Evolutionary conservation across 2,329 filamentous ascomycete species (phyloP).

Genomic region (Macrophomina pseudophaseolina): DNA sequence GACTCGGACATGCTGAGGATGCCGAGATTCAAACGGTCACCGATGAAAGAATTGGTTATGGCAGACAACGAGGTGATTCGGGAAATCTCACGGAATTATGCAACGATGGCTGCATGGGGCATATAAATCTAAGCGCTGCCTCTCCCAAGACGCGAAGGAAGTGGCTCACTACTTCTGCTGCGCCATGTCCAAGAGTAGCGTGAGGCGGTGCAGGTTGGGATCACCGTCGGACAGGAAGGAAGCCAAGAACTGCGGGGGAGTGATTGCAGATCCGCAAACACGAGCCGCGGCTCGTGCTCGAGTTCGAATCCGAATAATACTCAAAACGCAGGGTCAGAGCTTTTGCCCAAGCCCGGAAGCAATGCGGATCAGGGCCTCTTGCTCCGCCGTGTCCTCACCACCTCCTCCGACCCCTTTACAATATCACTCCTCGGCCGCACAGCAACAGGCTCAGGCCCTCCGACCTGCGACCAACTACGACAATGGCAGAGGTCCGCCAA

Average conservation of each 20-base stretch:
- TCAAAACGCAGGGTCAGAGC: neutral
- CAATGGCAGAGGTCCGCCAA: conserved; percentile 18
- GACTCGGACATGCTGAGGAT: neutral
- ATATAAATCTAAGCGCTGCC: neutral
- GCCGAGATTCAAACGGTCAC: neutral
- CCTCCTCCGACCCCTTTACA: neutral
- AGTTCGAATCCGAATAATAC: too few species aligned
- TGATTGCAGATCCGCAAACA: too few species aligned
- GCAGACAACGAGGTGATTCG: too few species aligned
- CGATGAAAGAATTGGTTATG: too few species aligned
- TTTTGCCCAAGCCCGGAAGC: neutral
- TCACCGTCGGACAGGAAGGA: neutral
- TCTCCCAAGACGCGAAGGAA: neutral
- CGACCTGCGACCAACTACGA: neutral
- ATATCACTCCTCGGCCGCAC: neutral
- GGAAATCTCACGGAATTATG: too few species aligned
- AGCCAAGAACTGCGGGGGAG: neutral
- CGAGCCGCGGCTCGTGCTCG: too few species aligned
- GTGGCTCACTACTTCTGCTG: neutral
- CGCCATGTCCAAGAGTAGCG: neutral
- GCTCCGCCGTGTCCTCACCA: neutral
- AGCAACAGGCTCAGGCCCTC: neutral
- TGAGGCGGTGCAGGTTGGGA: neutral
- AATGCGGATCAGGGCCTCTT: neutral
- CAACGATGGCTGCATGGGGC: too few species aligned